Conservation (phyloP, 2,329 filamentous ascomycete species). For the Ophiostoma himal-ulmi region DNA sequence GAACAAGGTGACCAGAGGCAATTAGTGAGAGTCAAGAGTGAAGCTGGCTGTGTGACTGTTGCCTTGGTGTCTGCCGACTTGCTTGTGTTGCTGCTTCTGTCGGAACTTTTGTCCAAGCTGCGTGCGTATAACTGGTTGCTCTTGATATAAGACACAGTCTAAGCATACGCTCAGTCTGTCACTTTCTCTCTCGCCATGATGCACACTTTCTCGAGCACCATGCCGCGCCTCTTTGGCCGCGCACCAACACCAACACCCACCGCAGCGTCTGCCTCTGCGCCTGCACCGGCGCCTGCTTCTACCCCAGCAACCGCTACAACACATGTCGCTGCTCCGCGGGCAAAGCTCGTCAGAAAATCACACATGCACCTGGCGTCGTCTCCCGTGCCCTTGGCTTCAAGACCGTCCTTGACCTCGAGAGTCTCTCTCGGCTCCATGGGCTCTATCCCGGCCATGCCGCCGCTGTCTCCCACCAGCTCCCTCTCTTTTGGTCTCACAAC, state of each 20-base stretch:
- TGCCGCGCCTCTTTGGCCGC: conserved; percentile 24
- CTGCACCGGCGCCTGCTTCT: not conserved
- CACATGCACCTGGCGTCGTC: not conserved
- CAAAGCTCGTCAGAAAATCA: conserved; percentile 17
- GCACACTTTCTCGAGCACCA: conserved; percentile 16
- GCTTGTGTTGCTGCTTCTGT: not conserved
- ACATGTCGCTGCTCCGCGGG: conserved; percentile 3
- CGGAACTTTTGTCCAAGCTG: not conserved
- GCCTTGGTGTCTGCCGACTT: not conserved
- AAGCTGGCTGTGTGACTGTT: not conserved
- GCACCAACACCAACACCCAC: conserved; percentile 16
- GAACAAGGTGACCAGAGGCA: not conserved
- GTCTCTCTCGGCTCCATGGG: not conserved
- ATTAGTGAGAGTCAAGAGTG: not conserved
- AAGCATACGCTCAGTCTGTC: not conserved
- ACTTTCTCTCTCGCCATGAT: not conserved
- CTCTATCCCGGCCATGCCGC: not conserved
- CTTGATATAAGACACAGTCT: no score
- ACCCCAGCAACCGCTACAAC: not conserved
- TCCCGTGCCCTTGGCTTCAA: not conserved
- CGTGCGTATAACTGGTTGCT: not conserved
- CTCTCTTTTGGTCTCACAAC: not conserved
- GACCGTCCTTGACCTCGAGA: not conserved
- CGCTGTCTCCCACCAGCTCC: not conserved
- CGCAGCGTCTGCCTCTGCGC: not conserved